Percentiles rank a stretch among this genome's conserved stretches.
Evolutionary conservation across 2,329 filamentous ascomycete genomes (phyloP).

Genomic region (Cryoendolithus antarcticus): DNA sequence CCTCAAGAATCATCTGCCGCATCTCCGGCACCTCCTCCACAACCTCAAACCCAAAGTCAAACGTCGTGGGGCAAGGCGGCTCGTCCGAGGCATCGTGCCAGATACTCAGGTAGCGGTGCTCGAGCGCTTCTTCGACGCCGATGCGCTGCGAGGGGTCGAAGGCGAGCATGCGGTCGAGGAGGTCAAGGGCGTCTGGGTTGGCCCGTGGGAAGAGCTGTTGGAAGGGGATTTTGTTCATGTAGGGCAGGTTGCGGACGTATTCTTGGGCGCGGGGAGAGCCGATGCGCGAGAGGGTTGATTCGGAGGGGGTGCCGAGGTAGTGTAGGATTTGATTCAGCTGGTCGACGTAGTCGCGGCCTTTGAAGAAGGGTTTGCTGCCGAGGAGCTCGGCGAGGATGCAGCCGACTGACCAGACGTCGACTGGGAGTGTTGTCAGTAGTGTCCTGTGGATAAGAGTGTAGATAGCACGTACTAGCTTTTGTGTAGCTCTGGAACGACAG

Average conservation of each 20-base stretch:
- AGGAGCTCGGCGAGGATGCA: conserved; percentile 95
- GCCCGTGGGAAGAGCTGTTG: conserved; percentile 79
- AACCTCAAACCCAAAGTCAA: conserved; percentile 97
- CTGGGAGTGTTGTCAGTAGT: conserved; percentile 33
- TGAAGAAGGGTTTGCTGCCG: conserved; percentile 95
- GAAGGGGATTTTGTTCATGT: conserved; percentile 65
- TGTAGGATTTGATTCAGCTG: conserved; percentile 98
- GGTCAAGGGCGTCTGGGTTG: conserved; percentile 88
- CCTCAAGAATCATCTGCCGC: conserved; percentile 94
- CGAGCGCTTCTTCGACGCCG: conserved; percentile 84
- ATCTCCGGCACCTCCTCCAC: conserved; percentile 89
- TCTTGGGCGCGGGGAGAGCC: conserved; percentile 92
- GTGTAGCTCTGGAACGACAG: conserved; percentile 99
- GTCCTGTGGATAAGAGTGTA: conserved; percentile 5
- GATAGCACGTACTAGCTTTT: conserved; percentile 77
- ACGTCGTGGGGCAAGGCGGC: conserved; percentile 81
- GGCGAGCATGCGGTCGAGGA: conserved; percentile 92
- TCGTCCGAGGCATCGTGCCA: conserved; percentile 98
- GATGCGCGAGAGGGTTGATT: conserved; percentile 86
- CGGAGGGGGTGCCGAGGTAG: conserved; percentile 91
- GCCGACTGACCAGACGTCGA: conserved; percentile 98
- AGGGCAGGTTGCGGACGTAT: conserved; percentile 71
- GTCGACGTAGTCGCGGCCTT: conserved; percentile 97
- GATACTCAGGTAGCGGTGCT: conserved; percentile 92
- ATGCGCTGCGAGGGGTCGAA: conserved; percentile 93